phyloP scores from a whole-genome alignment of 768 basidiomycete genomes.

The Pholiota conissans region DNA sequence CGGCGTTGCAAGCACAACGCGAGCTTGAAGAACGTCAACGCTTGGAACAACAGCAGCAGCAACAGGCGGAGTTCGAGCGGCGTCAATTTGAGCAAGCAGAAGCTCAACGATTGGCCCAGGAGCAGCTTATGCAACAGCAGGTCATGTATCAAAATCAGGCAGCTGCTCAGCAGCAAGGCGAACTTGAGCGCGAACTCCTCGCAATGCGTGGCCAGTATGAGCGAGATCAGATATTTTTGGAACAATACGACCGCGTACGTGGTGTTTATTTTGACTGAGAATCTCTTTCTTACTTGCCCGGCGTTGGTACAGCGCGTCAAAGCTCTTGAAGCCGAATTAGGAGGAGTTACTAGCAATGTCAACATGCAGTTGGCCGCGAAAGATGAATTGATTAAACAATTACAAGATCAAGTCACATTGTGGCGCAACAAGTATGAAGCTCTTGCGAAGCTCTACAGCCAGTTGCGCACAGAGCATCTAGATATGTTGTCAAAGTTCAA shows the following conservation, averaged over 20 bases:
- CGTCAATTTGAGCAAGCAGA: conserved; percentile 88
- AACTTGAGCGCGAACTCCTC: conserved; percentile 88
- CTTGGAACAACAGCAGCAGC: conserved; percentile 72
- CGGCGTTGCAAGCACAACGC: conserved; percentile 76
- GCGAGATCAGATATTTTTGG: conserved; percentile 94
- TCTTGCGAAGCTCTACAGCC: conserved; percentile 96
- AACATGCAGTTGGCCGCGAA: conserved; percentile 86
- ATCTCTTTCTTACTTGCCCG: not conserved
- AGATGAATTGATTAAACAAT: conserved; percentile 92
- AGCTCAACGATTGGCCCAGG: conserved; percentile 84
- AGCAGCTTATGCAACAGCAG: conserved; percentile 84
- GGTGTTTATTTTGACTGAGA: not conserved
- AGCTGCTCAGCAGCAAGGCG: conserved; percentile 65
- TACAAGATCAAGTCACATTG: conserved; percentile 93
- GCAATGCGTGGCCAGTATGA: conserved; percentile 97
- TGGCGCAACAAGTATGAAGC: conserved; percentile 99
- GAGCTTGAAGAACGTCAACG: conserved; percentile 84
- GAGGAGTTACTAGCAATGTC: conserved; percentile 71
- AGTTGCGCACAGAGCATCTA: conserved; percentile 94
- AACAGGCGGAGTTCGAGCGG: conserved; percentile 87
- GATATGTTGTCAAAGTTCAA: conserved; percentile 98
- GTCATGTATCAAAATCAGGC: conserved; percentile 79
- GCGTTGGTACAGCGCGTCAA: conserved; percentile 75
- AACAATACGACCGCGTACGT: conserved; percentile 93
- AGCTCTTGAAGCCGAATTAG: conserved; percentile 88